Evolutionary conservation across 768 basidiomycete species (phyloP), one percentile per base, ranked within the genome.

Genomic region (Dictyophora rubrovolvata): DNA sequence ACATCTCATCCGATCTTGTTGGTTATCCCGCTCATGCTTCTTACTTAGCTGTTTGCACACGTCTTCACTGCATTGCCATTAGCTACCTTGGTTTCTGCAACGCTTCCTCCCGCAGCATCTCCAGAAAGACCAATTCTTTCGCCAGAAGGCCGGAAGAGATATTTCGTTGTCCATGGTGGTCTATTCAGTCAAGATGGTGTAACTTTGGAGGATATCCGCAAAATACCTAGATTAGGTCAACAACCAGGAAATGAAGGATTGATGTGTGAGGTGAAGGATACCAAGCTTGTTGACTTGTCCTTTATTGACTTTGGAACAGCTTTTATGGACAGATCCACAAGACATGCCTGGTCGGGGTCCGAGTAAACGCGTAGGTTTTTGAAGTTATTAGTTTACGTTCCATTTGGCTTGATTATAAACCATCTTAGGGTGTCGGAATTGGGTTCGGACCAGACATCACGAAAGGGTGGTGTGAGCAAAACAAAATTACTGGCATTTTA

Each of bases 291-390:
- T 14, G 2, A 4, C 42, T 42, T 20, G 12, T 51, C 50, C 12
- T 5, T 51, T 16, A 51, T 20, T 51, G 14, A 34, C 17, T 16
- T 51, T 16, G 12, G 20, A 65, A 18, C 68, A 94, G 87, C 72
- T 93, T 28, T 79, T 98, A 16, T 97, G 95, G 94, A 95, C 93
- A 3, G 95, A 98, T 72, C 95, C 96, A 20, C 96, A 97, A 71
- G 86, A 87, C 47, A 66, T 74, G 46, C 84, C 84, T 11, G 96
- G 96, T 22, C 84, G 96, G 23, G 95, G 96, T 5, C 95, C 96
- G 12, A 94, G 91, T 68, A 98, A 98, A 78, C 85, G 96, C 37
- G 90, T 91, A 69, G 54, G 87, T 72, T 48, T n/a, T 14, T 7
- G 46, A 14, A 22, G 14, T 52, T n/a, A 23, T 60, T n/a, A n/a